Base-by-base conservation (phyloP, 2,329 filamentous ascomycete genomes). In the Ascochyta lentis region DNA sequence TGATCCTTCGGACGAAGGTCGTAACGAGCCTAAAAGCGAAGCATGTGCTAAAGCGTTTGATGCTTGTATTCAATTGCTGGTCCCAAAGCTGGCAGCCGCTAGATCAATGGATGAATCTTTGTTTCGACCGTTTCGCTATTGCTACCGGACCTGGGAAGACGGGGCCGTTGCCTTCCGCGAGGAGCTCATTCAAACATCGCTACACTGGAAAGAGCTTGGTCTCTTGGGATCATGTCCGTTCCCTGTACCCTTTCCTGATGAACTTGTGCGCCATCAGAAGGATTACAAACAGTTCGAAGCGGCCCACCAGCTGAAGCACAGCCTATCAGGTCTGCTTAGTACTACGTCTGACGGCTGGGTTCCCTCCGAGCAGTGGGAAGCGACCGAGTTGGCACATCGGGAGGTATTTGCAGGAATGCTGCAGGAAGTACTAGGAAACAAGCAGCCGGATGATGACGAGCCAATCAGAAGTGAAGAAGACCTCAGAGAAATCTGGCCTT, bases 91-190 rank as follows among this genome's bases (percentile, higher is more conserved):
- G 19, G 53, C 64, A 16, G 41, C 41, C 3, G 62, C 74, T 19
- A 69, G 72, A 54, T 69, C 65, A 31, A 71, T 77, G 55, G 65
- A 79, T 31, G 65, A 78, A 40, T 62, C 63, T 23, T 64, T 76
- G 5, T 67, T 78, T 45, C 67, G 74, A 27, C 76, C 73, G 24
- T 78, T 79, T 56, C 69, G 64, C 26, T 80, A 78, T 62, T 75
- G 70, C 59, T 69, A 75, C 54, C 70, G 70, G 47, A 77, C 76
- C 6, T 80, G 74, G 76, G 74, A 73, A 53, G 72, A 79, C 60
- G 71, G 78, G 6, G 70, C 70, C 16, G 68, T 75, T 45, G 74
- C 27, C 10, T 10, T 29, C 3, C 27, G 10, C 3, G 7, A 29
- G 27, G 27, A 29, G 27, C 27, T 29, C 3, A 29, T 29, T 10